Evolutionary conservation across 2,329 filamentous ascomycete species (phyloP), one percentile per base, ranked within the genome.

Genomic region (Arthroderma sp.): DNA sequence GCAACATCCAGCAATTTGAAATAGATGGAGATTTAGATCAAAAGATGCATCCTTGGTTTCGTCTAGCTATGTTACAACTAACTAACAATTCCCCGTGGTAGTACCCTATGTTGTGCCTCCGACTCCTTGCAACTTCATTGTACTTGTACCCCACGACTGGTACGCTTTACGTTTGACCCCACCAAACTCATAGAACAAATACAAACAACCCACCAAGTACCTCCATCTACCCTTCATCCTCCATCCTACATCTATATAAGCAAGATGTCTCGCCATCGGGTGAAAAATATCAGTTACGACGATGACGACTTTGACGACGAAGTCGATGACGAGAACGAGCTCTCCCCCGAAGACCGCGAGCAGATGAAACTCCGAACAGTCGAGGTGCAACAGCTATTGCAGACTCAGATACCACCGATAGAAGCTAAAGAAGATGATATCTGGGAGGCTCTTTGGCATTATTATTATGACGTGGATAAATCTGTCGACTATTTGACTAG

Each of bases 401-500:
- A 83, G 5, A 70, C 74, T 8, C 77, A 81, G 60, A 76, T 78
- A 33, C 73, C 73, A 62, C 82, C 81, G 60, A 77, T 85, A 64
- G 80, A 77, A 67, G 74, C 80, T n/a, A 78, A 80, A 4, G 81
- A 85, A 59, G 75, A 77, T 38, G 86, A 95, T 67, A 91, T 96
- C 61, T 83, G 95, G 69, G 91, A 97, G 60, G 81, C 91, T 0
- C 73, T 98, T 15, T 97, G 90, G 89, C 83, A 98, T 72, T 96
- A 96, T 71, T 97, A 91, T 70, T 97, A 91, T 69, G 91, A 98
- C 66, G 78, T 95, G 31, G 86, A 84, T 58, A 95, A 95, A 71
- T 83, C 88, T 0, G 85, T 94, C 38, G 78, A 81, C 58, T 96
- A 94, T 67, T 73, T 98, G 58, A 81, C 83, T 61, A 86, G 84